Base-by-base conservation (phyloP, 805 yeast genomes). In the Candida boidinii region DNA sequence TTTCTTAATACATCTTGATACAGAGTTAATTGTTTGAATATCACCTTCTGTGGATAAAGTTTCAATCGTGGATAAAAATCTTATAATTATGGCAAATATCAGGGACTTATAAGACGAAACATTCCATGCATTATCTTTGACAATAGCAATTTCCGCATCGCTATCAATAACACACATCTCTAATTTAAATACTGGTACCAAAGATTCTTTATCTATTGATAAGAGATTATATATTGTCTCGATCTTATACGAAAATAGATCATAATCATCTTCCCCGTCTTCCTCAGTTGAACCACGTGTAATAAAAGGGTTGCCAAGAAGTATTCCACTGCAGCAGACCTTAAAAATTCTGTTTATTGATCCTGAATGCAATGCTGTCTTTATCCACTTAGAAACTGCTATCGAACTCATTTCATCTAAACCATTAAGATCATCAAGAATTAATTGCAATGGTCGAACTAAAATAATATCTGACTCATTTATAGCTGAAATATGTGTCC, bases 401-500 rank as follows among this genome's bases (percentile, higher is more conserved):
- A 68, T 45, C 26, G 60, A 59, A 26, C 64, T 56, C 7, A 71
- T 66, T 9, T 60, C 62, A 27, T 64, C 68, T 5, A 58, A 53
- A 30, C 58, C 62, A 29, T 54, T 53, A 15, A 81, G 51, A 26
- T 75, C 80, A 48, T 87, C 95, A 22, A 88, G 52, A 13, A 84
- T 58, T 1, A 84, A 49, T 38, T 76, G 73, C 5, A 86, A 51
- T 0, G 95, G 92, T 40, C 79, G 64, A 6, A 68, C 58, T 10
- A 86, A 53, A 7, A 80, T 55, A 2, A 52, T 41, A 31, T 67
- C 77, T 0, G 56, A 33, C 23, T 76, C 84, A 28, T 66, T 69
- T 24, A 56, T 48, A n/a, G 64, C 53, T 7, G 56, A 39, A 0
- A 90, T 68, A 44, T 83, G 90, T 3, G 66, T 64, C 96, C 96